Conservation (phyloP, 352 stramenopile genomes). For the Phytophthora syringae region DNA sequence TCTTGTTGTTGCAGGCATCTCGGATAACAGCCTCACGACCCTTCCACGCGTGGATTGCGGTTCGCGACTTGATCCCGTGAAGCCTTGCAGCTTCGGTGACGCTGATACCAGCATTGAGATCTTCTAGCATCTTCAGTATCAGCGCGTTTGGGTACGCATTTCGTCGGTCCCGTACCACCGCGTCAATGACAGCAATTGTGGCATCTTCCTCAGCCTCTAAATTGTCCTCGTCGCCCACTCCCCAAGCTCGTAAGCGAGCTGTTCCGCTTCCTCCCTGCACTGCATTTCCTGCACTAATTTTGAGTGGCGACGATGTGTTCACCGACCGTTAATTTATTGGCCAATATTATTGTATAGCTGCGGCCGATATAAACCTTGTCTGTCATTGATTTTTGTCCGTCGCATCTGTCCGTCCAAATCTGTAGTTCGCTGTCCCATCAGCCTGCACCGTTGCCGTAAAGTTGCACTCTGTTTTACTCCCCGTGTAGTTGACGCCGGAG, state of each 20-base stretch:
- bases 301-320: neutral
- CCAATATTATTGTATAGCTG: neutral
- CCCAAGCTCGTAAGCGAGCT: too few species aligned
- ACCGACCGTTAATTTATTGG: neutral
- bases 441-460: too few species aligned
- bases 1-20: neutral
- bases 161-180: neutral
- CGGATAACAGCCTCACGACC: neutral
- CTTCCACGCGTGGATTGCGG: neutral
- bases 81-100: neutral
- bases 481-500: too few species aligned
- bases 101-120: neutral
- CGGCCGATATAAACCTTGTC: too few species aligned
- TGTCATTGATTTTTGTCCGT: too few species aligned
- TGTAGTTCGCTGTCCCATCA: too few species aligned
- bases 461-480: too few species aligned
- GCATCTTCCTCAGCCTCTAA: neutral
- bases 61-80: constrained; percentile 2
- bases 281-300: neutral
- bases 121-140: neutral
- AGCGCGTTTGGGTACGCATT: neutral
- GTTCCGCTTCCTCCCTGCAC: too few species aligned
- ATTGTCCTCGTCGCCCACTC: constrained; percentile 4
- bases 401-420: too few species aligned
- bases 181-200: neutral